Conservation (phyloP, 2,329 filamentous ascomycete genomes). For the Pestalotiopsis sp. region DNA sequence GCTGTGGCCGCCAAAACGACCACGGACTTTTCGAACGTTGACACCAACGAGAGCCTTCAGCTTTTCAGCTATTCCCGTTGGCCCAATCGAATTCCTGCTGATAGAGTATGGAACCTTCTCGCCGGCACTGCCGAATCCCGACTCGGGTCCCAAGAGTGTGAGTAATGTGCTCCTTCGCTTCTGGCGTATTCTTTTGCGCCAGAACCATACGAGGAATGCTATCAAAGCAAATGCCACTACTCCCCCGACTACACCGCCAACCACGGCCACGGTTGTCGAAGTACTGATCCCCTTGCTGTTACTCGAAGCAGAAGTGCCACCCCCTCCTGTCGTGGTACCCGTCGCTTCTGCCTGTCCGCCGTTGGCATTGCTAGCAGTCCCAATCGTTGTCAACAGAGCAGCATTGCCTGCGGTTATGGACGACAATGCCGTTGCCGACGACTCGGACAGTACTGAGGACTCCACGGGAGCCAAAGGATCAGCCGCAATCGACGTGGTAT, state of each 20-base stretch:
- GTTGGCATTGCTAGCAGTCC: background rate
- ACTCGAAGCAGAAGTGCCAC: constrained; percentile 18
- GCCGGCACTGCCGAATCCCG: constrained; percentile 22
- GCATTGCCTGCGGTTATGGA: constrained; percentile 10
- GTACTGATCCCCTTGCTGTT: constrained; percentile 26
- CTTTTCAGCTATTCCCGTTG: constrained; percentile 45
- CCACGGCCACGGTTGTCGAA: constrained; percentile 43
- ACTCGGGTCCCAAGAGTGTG: constrained; percentile 38
- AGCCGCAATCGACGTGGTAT: background rate
- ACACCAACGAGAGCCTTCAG: constrained; percentile 40
- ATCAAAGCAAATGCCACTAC: constrained; percentile 46
- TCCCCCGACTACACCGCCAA: constrained; percentile 52
- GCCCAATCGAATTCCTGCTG: constrained; percentile 47
- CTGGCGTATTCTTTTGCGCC: constrained; percentile 41
- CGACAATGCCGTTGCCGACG: background rate
- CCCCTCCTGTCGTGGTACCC: background rate
- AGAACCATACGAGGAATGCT: constrained; percentile 51
- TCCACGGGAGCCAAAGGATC: background rate
- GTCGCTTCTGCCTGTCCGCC: background rate
- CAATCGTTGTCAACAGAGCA: constrained; percentile 12
- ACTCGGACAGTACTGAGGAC: background rate
- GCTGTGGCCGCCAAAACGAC: constrained; percentile 33
- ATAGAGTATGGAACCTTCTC: constrained; percentile 39
- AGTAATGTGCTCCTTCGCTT: constrained; percentile 49
- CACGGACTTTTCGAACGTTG: constrained; percentile 35